These are phyloP conservation scores for Kazachstania africana DNA, from an alignment of 805 yeast species.

Conservation along the genomic window DNA sequence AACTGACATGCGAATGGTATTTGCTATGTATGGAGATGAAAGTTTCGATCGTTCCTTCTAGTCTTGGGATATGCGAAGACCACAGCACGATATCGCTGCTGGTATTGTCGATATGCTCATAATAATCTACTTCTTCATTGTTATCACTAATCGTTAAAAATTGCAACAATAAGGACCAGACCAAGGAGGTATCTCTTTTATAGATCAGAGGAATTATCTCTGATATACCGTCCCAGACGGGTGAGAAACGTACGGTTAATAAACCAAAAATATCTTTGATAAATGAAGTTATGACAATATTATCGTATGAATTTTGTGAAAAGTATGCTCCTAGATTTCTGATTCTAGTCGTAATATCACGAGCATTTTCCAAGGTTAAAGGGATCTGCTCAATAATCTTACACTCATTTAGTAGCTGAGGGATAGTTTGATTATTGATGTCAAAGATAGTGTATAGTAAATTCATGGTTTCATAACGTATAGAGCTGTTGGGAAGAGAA, in stretches of 20 bases:
- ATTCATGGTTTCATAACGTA: slow-evolving; percentile 42
- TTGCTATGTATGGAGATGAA: slow-evolving; percentile 20
- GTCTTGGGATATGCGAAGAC: slow-evolving; percentile 35
- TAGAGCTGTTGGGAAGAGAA: slow-evolving; percentile 36
- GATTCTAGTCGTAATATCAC: slow-evolving; percentile 63
- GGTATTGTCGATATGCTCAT: slow-evolving; percentile 7
- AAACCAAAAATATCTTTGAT: slow-evolving; percentile 55
- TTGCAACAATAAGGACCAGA: slow-evolving; percentile 45
- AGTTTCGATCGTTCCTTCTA: slow-evolving; percentile 31
- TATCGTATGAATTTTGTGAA: slow-evolving; percentile 21
- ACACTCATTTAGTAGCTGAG: slow-evolving; percentile 38
- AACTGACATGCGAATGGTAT: slow-evolving; percentile 26
- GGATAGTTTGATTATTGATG: slow-evolving; percentile 21
- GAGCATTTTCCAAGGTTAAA: slow-evolving; percentile 49
- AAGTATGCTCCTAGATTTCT: slow-evolving; percentile 43
- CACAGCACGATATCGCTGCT: slow-evolving; percentile 19
- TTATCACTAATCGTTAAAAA: slow-evolving; percentile 23
- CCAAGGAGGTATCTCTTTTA: slow-evolving; percentile 29
- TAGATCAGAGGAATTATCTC: slow-evolving; percentile 44
- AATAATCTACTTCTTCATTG: slow-evolving; percentile 10
- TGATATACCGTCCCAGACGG: slow-evolving; percentile 69
- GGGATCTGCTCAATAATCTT: slow-evolving; percentile 63
- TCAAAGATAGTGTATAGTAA: slow-evolving; percentile 27
- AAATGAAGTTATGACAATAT: slow-evolving; percentile 8
- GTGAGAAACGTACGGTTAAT: slow-evolving; percentile 64